phyloP scores from a whole-genome alignment of 306 rosid species.

The Acacia confusa region DNA sequence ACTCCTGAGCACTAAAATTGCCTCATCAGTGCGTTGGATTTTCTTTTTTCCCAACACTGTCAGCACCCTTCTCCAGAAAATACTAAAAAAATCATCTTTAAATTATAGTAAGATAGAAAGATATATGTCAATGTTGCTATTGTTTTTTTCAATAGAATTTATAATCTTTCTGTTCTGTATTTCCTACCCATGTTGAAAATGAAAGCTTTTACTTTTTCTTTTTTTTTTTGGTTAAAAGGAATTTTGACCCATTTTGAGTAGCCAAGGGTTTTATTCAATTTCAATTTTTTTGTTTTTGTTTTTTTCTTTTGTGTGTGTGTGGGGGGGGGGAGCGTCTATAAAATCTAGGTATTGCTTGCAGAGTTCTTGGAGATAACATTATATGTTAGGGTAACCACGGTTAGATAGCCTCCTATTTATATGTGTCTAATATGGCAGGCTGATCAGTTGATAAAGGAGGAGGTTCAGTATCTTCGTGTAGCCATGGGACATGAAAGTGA shows the following conservation, averaged over 20 bases:
- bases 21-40: neutral
- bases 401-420: constrained; percentile 21
- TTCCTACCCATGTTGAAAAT: neutral
- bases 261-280: neutral
- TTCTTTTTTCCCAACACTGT: neutral
- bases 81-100: constrained; percentile 3
- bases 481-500: constrained; percentile 92
- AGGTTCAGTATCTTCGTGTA: constrained; percentile 64
- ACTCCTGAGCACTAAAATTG: neutral
- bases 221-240: neutral
- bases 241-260: neutral
- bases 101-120: neutral
- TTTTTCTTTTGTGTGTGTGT: neutral
- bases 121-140: neutral
- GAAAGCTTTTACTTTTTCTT: neutral
- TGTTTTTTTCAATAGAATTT: neutral
- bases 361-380: constrained; percentile 13
- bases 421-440: constrained; percentile 51
- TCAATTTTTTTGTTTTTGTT: no score
- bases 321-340: neutral
- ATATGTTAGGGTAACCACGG: neutral
- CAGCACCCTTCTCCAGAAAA: neutral
- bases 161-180: neutral
- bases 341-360: neutral
- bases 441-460: constrained; percentile 69